Evolutionary conservation across 2,329 filamentous ascomycete species (phyloP).

Genomic region (Microdochium nivale): DNA sequence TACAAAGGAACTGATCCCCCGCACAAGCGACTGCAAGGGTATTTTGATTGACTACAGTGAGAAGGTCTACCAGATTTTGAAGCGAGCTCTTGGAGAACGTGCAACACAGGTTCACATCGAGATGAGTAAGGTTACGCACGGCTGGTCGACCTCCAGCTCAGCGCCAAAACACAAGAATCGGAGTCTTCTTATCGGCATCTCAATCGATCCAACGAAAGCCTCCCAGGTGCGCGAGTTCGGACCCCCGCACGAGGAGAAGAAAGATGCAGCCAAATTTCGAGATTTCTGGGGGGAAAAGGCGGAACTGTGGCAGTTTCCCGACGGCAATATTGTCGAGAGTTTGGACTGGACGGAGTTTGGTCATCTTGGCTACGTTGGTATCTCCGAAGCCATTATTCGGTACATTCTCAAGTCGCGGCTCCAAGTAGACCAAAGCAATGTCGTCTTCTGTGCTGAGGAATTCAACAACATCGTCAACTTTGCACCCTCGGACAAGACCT

Average conservation of each 20-base stretch:
- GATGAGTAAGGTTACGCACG: slow-evolving; percentile 3
- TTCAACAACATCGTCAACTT: slow-evolving; percentile 40
- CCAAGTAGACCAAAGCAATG: slow-evolving; percentile 43
- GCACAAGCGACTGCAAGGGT: slow-evolving; percentile 32
- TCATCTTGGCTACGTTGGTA: slow-evolving; percentile 39
- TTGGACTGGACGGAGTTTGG: slow-evolving; percentile 70
- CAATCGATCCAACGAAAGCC: slow-evolving; percentile 65
- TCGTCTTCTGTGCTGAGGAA: slow-evolving; percentile 41
- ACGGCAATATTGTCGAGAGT: slow-evolving; percentile 88
- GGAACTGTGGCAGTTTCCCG: slow-evolving; percentile 88
- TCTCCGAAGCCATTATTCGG: slow-evolving; percentile 71
- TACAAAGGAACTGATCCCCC: slow-evolving; percentile 9
- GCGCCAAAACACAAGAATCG: slow-evolving; percentile 20
- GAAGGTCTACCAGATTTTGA: slow-evolving; percentile 57
- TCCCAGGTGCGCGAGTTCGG: slow-evolving; percentile 78
- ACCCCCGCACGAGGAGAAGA: slow-evolving; percentile 76
- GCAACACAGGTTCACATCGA: slow-evolving; percentile 56
- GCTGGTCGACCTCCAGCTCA: slow-evolving; percentile 40
- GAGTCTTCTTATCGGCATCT: slow-evolving; percentile 54
- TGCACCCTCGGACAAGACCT: slow-evolving; percentile 36
- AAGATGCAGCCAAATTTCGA: slow-evolving; percentile 72
- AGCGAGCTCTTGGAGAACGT: slow-evolving; percentile 67
- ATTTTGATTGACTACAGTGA: slow-evolving; percentile 35
- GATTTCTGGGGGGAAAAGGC: slow-evolving; percentile 93
- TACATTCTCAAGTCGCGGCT: slow-evolving; percentile 67